A percentile compares a stretch with the other conserved stretches of the same genome.
These are phyloP conservation scores for Hemileia vastatrix DNA, from an alignment of 1,284 basidiomycete genomes.

Conservation along the genomic window DNA sequence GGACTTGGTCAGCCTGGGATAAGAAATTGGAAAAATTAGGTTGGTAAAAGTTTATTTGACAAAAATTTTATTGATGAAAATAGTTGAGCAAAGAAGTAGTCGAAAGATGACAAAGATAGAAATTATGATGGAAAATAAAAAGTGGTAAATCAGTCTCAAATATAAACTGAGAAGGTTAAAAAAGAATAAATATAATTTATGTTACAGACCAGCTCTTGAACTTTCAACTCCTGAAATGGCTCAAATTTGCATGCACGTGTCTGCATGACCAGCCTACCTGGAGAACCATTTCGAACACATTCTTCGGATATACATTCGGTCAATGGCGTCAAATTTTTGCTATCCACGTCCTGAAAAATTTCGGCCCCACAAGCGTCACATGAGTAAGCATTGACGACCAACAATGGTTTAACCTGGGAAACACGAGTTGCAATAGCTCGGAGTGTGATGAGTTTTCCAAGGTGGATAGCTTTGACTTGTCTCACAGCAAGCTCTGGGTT, in stretches of 20 bases:
- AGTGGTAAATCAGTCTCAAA: no score
- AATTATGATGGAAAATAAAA: background rate
- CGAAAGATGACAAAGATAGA: background rate
- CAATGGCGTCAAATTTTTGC: constrained; percentile 82
- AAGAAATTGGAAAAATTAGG: constrained; percentile 22
- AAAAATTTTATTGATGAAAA: no score
- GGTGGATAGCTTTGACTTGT: constrained; percentile 69
- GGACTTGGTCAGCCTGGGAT: constrained; percentile 87
- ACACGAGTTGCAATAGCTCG: constrained; percentile 97
- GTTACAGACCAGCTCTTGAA: constrained; percentile 83
- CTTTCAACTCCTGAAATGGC: constrained; percentile 96
- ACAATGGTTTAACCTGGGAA: constrained; percentile 93
- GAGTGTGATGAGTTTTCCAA: constrained; percentile 87
- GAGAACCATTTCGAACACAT: constrained; percentile 75
- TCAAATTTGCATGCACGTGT: constrained; percentile 93
- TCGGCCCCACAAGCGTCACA: constrained; percentile 97
- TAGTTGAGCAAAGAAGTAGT: background rate
- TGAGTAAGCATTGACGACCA: constrained; percentile 95
- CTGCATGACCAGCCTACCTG: constrained; percentile 92
- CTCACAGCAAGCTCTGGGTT: constrained; percentile 65
- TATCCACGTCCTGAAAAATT: constrained; percentile 93
- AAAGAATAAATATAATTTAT: background rate
- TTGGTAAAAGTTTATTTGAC: background rate
- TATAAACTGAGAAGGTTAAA: no score
- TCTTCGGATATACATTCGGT: constrained; percentile 59